phyloP scores from a whole-genome alignment of 1,284 basidiomycete species.

The Gomphus bonarii region DNA sequence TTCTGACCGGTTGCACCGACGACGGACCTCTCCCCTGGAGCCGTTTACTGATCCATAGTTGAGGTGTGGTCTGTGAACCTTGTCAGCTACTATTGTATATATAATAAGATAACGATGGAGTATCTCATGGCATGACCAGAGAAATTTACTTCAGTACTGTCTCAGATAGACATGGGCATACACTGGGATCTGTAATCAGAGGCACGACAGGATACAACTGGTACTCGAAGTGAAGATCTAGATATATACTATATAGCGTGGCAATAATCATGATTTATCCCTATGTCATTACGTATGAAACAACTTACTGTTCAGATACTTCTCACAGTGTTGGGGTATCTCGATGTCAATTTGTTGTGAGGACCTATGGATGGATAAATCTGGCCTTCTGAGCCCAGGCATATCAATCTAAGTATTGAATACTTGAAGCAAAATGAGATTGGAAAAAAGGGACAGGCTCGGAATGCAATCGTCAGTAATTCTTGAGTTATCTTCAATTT shows the following conservation, averaged over 20 bases:
- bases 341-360: slow-evolving; percentile 36
- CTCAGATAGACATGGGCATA: slow-evolving; percentile 31
- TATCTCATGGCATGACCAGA: slow-evolving; percentile 30
- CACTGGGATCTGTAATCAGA: slow-evolving; percentile 33
- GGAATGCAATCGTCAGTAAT: slow-evolving; percentile 48
- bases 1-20: too few relatives aligned
- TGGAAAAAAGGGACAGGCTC: slow-evolving; percentile 37
- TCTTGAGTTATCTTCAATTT: slow-evolving; percentile 37
- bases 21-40: too few relatives aligned
- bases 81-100: too few relatives aligned
- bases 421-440: slow-evolving; percentile 39
- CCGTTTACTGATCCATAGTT: too few relatives aligned
- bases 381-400: slow-evolving; percentile 43
- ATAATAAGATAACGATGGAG: not conserved
- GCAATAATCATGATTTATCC: not conserved
- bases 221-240: slow-evolving; percentile 38
- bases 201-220: slow-evolving; percentile 35
- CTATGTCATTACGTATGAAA: not conserved
- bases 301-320: slow-evolving; percentile 42
- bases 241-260: not conserved
- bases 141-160: slow-evolving; percentile 44
- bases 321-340: slow-evolving; percentile 40
- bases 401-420: slow-evolving; percentile 44
- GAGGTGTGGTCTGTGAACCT: too few relatives aligned
- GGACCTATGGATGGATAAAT: slow-evolving; percentile 26